A percentile compares a stretch with the other conserved stretches of the same genome.
These are phyloP conservation scores for Candida mattraensis DNA, from an alignment of 805 yeast species.

Conservation along the genomic window DNA sequence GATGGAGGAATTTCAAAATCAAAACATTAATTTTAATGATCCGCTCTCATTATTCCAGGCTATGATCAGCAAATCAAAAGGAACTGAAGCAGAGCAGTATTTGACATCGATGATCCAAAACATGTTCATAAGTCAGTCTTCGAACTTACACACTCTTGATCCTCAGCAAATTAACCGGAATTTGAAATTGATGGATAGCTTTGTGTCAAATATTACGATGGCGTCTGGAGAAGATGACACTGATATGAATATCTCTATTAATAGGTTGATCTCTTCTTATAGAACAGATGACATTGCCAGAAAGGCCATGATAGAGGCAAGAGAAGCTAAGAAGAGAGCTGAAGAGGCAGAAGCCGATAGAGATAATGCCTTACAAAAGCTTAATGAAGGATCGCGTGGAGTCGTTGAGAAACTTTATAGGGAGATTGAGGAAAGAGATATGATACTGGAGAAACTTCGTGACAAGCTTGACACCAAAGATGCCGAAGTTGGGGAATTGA, in stretches of 20 bases:
- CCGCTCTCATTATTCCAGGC: slow-evolving; percentile 68
- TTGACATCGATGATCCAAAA: slow-evolving; percentile 67
- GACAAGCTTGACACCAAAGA: slow-evolving; percentile 61
- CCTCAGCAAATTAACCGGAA: slow-evolving; percentile 46
- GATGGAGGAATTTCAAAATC: slow-evolving; percentile 37
- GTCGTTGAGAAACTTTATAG: slow-evolving; percentile 57
- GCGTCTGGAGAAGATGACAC: slow-evolving; percentile 56
- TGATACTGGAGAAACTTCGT: slow-evolving; percentile 56
- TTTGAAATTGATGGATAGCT: slow-evolving; percentile 52
- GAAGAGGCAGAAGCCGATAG: slow-evolving; percentile 46
- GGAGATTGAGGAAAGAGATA: slow-evolving; percentile 64
- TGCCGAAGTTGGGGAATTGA: slow-evolving; percentile 60
- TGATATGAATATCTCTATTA: slow-evolving; percentile 77
- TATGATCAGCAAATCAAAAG: slow-evolving; percentile 55
- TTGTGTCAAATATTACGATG: slow-evolving; percentile 54
- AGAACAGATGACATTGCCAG: slow-evolving; percentile 85
- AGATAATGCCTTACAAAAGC: slow-evolving; percentile 29
- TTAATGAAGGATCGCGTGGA: slow-evolving; percentile 71
- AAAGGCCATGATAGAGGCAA: slow-evolving; percentile 56
- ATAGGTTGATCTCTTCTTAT: slow-evolving; percentile 65
- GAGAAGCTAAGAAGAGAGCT: slow-evolving; percentile 38
- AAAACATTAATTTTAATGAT: slow-evolving; percentile 59
- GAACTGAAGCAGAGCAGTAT: slow-evolving; percentile 58
- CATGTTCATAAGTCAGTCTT: slow-evolving; percentile 48
- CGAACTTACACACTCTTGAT: slow-evolving; percentile 48